Evolutionary conservation across 257 asterid genomes (phyloP), one percentile per base, ranked within the genome.

Genomic region (Coffea eugenioides): DNA sequence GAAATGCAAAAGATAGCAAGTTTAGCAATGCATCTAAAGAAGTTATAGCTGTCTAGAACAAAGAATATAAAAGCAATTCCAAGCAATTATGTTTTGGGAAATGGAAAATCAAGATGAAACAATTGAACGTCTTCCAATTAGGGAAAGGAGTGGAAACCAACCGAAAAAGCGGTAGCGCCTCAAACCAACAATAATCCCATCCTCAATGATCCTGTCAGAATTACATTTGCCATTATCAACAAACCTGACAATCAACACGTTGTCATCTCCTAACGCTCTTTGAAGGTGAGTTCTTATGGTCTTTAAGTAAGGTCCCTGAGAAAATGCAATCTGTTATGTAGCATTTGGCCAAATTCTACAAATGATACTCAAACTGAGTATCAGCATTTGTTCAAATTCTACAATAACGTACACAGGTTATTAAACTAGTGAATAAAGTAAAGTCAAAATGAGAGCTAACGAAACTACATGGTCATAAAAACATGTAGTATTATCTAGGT

Each of bases 281-380:
- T 94, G 98, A 12, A 94, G 82, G 81, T 94, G 97, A 68, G 94
- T 94, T 87, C 80, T 86, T 43, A 85, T 57, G 62, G 89, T 83
- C 77, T 76, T 85, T 77, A 92, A 78, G 78, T 76, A 87, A 21
- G 98, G 98, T 67, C 98, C 98, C 98, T 94, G 94, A 65, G 79
- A 16, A 78, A 54, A 74, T 51, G 7, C 52, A 69, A 16, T 69
- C 31, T 8, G 43, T 39, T 39, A 39, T 2, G 3, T 39, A 39
- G 43, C 34, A 31, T 31, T 31, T 39, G 43, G 43, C 5, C 5
- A 39, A 39, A 39, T 39, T 39, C 43, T 39, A 39, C 43, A 39
- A 39, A 31, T 31, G 34, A 31, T 31, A 31, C 34, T 31, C 34
- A 31, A 31, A 31, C 34, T 31, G 34, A 31, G 34, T 31, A 31